phyloP scores from a whole-genome alignment of 768 basidiomycete genomes.

The Rhodotorula paludigena region DNA sequence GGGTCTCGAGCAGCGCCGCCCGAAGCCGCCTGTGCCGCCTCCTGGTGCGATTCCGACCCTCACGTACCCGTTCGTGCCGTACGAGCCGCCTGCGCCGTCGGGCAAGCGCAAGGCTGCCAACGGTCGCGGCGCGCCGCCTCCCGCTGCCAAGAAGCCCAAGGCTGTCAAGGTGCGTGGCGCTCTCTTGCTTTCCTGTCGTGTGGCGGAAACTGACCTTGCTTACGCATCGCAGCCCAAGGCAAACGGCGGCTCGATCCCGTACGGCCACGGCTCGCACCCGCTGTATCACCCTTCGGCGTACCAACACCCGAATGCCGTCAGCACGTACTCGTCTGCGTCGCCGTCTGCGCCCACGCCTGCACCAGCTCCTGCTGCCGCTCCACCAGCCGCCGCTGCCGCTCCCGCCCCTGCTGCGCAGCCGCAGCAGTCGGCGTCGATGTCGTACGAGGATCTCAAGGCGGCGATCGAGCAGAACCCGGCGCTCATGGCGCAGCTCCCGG shows the following conservation, averaged over 20 bases:
- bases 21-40: conserved; percentile 16
- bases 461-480: conserved; percentile 13
- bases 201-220: not conserved
- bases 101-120: conserved; percentile 12
- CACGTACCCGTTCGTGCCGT: not conserved
- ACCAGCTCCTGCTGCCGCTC: not conserved
- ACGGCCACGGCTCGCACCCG: conserved; percentile 25
- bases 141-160: conserved; percentile 19
- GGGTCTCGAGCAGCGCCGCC: not conserved
- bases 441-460: conserved; percentile 15
- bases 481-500: conserved; percentile 12
- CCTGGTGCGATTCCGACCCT: conserved; percentile 4
- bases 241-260: conserved; percentile 5
- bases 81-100: not conserved
- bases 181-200: not conserved
- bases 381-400: not conserved
- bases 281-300: conserved; percentile 34
- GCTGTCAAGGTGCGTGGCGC: conserved; percentile 6
- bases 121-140: not conserved
- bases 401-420: not conserved
- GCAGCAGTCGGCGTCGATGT: conserved; percentile 11
- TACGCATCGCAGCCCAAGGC: not conserved
- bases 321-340: not conserved
- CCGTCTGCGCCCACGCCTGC: not conserved
- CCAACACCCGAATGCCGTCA: conserved; percentile 4